Conservation (phyloP, 352 stramenopile genomes). For the Phytophthora nicotianae region DNA sequence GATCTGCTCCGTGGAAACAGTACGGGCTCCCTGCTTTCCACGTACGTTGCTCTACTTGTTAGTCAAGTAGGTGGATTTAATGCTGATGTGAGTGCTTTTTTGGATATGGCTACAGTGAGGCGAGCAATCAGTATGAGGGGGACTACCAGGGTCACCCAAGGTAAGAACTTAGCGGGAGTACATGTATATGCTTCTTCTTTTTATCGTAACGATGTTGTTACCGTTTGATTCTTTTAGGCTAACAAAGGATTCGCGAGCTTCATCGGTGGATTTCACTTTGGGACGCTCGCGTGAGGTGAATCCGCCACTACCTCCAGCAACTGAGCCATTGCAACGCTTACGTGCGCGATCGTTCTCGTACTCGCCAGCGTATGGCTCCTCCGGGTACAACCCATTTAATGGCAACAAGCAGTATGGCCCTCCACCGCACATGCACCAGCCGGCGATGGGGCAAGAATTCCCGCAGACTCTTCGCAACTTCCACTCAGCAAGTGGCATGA, state of each 20-base stretch:
- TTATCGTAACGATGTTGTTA: constrained; percentile 3
- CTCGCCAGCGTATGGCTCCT: constrained; percentile 57
- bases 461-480: constrained; percentile 63
- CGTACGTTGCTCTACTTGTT: constrained; percentile 28
- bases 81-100: constrained; percentile 19
- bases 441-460: constrained; percentile 53
- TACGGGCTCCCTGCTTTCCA: constrained; percentile 33
- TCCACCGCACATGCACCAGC: constrained; percentile 48
- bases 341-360: constrained; percentile 82
- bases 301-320: constrained; percentile 65
- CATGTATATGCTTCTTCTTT: no score
- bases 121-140: constrained; percentile 42
- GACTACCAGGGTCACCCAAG: constrained; percentile 39
- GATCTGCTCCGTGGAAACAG: constrained; percentile 39
- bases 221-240: constrained; percentile 17
- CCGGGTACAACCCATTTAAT: constrained; percentile 55
- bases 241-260: constrained; percentile 75
- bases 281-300: constrained; percentile 53
- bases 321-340: constrained; percentile 70
- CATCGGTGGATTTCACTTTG: constrained; percentile 80
- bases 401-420: constrained; percentile 59
- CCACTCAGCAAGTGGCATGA: constrained; percentile 45
- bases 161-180: constrained; percentile 25
- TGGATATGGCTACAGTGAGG: constrained; percentile 29
- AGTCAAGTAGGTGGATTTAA: neutral